A percentile compares a stretch with the other conserved stretches of the same genome.
Evolutionary conservation across 345 rosid species (phyloP).

Genomic region (Adansonia digitata): DNA sequence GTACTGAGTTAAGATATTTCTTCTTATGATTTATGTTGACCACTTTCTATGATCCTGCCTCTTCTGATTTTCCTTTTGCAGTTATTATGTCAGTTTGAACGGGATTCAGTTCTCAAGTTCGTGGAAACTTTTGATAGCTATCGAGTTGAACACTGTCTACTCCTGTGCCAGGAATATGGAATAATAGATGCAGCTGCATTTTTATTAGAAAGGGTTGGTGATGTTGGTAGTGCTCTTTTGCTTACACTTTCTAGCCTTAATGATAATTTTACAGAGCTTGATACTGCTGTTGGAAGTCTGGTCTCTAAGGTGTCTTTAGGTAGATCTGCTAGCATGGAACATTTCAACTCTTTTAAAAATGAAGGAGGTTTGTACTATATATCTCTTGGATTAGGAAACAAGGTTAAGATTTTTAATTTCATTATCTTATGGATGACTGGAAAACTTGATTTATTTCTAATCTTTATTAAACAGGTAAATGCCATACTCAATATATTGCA

Average conservation of each 20-base stretch:
- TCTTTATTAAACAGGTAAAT: constrained; percentile 49
- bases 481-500: constrained; percentile 49
- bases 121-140: constrained; percentile 97
- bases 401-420: neutral
- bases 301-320: constrained; percentile 33
- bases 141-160: constrained; percentile 91
- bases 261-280: constrained; percentile 66
- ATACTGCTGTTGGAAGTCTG: constrained; percentile 39
- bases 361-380: constrained; percentile 54
- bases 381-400: constrained; percentile 5
- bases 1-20: neutral
- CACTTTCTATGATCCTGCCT: neutral
- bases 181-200: constrained; percentile 91
- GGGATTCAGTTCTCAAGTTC: constrained; percentile 79
- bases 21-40: neutral
- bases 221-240: constrained; percentile 90
- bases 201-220: constrained; percentile 97
- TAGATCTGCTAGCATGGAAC: constrained; percentile 33
- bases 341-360: constrained; percentile 42
- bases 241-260: constrained; percentile 75
- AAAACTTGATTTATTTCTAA: neutral
- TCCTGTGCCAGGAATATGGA: constrained; percentile 84
- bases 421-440: neutral
- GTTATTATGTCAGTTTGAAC: constrained; percentile 83
- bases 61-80: constrained; percentile 32